phyloP scores from a whole-genome alignment of 257 asterid genomes.

The Penstemon barbatus region DNA sequence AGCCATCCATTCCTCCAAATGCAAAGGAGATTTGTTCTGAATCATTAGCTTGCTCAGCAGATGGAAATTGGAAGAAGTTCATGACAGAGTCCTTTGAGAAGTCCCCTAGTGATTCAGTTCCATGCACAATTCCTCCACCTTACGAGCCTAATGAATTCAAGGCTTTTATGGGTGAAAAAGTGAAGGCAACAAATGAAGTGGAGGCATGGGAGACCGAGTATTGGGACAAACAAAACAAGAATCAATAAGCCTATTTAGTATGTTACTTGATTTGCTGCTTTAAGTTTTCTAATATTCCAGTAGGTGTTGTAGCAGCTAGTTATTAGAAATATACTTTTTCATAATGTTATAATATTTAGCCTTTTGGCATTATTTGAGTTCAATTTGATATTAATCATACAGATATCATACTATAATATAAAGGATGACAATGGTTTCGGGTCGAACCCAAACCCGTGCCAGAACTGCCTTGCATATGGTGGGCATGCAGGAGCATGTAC shows the following conservation, averaged over 20 bases:
- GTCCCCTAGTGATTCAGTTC: constrained; percentile 52
- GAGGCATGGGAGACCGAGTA: constrained; percentile 70
- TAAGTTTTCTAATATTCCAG: background rate
- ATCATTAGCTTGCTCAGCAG: constrained; percentile 55
- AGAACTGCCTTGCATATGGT: too few species aligned
- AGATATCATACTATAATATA: too few species aligned
- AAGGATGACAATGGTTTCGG: too few species aligned
- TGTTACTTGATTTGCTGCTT: background rate
- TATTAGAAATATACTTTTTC: background rate
- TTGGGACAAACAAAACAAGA: constrained; percentile 48
- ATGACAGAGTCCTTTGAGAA: constrained; percentile 76
- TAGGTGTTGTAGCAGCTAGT: too few species aligned
- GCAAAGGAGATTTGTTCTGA: constrained; percentile 71
- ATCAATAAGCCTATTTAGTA: constrained; percentile 7
- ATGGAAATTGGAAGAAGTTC: constrained; percentile 55
- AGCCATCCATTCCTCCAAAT: constrained; percentile 55
- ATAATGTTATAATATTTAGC: too few species aligned
- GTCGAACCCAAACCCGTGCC: too few species aligned
- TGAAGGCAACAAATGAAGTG: constrained; percentile 51
- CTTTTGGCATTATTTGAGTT: too few species aligned
- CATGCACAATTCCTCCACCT: constrained; percentile 77
- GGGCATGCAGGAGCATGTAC: too few species aligned
- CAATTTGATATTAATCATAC: too few species aligned
- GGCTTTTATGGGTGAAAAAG: constrained; percentile 44
- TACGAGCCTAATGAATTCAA: constrained; percentile 46